Conservation (phyloP, 2,329 filamentous ascomycete genomes). For the Cryphonectria nitschkei region DNA sequence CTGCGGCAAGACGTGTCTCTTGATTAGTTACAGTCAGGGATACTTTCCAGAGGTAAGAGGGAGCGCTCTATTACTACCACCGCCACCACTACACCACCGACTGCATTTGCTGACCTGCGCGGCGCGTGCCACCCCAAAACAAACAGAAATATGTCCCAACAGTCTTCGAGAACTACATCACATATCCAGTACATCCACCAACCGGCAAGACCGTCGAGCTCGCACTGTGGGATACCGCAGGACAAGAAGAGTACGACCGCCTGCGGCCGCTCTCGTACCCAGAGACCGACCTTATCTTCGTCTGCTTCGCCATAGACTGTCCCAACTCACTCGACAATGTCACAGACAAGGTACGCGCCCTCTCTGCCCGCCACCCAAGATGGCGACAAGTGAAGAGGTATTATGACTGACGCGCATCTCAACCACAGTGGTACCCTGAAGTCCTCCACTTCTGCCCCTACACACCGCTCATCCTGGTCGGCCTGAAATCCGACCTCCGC, state of each 20-base stretch:
- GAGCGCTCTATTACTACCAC: background rate
- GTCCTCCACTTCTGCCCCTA: slow-evolving; percentile 98
- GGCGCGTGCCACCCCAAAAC: background rate
- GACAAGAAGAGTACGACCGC: slow-evolving; percentile 98
- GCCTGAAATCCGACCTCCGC: slow-evolving; percentile 95
- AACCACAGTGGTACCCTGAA: slow-evolving; percentile 90
- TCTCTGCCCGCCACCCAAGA: slow-evolving; percentile 3
- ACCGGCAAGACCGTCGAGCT: slow-evolving; percentile 95
- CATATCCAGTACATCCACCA: slow-evolving; percentile 84
- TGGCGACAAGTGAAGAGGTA: background rate
- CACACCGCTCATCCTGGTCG: slow-evolving; percentile 92
- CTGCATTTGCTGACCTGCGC: slow-evolving; percentile 8
- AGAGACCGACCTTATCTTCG: slow-evolving; percentile 96
- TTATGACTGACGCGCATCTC: slow-evolving; percentile 13
- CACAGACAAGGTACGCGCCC: slow-evolving; percentile 83
- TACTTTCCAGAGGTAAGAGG: slow-evolving; percentile 92
- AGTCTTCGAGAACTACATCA: slow-evolving; percentile 99
- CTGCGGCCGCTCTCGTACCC: slow-evolving; percentile 95
- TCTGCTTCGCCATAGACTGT: slow-evolving; percentile 99
- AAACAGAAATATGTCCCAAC: slow-evolving; percentile 97
- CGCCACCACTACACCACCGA: background rate
- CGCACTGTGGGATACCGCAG: slow-evolving; percentile 96
- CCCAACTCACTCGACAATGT: slow-evolving; percentile 98
- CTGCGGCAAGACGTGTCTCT: slow-evolving; percentile 96
- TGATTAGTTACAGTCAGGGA: slow-evolving; percentile 98